phyloP scores from a whole-genome alignment of 129 eudicot species.

The Centaurea solstitialis region DNA sequence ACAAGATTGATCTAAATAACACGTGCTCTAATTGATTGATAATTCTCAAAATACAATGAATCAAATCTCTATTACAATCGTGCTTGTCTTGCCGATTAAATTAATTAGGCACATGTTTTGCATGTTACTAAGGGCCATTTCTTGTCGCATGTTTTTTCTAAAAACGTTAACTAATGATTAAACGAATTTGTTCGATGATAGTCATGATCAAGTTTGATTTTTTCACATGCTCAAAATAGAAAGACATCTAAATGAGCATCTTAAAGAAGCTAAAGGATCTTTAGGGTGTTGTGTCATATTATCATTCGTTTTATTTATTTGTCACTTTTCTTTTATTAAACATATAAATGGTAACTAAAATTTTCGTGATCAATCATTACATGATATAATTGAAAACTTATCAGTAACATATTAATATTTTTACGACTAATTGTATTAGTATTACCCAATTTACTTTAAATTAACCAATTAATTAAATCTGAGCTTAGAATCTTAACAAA shows the following conservation, averaged over 20 bases:
- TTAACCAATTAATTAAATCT: no score
- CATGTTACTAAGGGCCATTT: conserved; percentile 34
- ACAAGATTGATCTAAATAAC: conserved; percentile 18
- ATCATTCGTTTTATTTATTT: background rate
- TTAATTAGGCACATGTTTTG: conserved; percentile 37
- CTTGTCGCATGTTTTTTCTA: conserved; percentile 23
- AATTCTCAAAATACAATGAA: conserved; percentile 12
- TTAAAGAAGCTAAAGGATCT: background rate
- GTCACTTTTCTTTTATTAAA: background rate
- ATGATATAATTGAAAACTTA: no score
- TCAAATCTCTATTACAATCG: conserved; percentile 23
- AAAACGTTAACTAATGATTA: conserved; percentile 27
- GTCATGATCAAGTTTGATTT: conserved; percentile 15
- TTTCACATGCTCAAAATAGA: conserved; percentile 20
- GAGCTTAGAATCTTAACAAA: no score
- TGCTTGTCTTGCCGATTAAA: conserved; percentile 21
- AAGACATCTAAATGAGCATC: conserved; percentile 15
- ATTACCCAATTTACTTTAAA: no score
- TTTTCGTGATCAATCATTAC: no score
- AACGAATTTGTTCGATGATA: conserved; percentile 23
- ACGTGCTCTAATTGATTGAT: conserved; percentile 25
- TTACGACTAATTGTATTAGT: no score
- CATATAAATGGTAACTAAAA: background rate
- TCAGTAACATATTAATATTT: no score
- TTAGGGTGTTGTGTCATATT: background rate